Evolutionary conservation across 148 eudicot species (phyloP).

Genomic region (Linanthus parryae): DNA sequence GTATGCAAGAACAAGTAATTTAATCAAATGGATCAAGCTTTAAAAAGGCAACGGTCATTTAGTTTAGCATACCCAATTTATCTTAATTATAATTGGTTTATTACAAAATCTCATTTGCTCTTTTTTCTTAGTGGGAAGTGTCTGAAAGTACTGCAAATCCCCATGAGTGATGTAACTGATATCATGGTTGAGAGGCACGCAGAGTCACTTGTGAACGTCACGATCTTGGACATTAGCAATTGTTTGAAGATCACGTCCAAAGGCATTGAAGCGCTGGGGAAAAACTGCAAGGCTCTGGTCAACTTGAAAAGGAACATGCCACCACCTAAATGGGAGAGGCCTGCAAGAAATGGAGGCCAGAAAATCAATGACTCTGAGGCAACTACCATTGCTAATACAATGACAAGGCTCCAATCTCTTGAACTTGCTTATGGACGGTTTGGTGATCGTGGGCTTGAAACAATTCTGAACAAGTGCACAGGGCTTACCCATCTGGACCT

Average conservation of each 20-base stretch:
- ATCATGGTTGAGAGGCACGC: conserved; percentile 18
- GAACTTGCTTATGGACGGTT: conserved; percentile 15
- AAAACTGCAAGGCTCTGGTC: conserved; percentile 15
- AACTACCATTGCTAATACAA: conserved; percentile 14
- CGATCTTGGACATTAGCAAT: conserved; percentile 19
- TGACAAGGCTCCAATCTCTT: conserved; percentile 12
- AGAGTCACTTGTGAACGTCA: conserved; percentile 12
- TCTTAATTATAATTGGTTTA: no score
- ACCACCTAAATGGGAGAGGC: conserved; percentile 4
- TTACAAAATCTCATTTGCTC: neutral
- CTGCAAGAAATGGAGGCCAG: neutral
- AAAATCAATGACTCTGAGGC: conserved; percentile 14
- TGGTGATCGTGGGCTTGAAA: conserved; percentile 12
- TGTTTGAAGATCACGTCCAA: conserved; percentile 16
- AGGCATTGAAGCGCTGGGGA: conserved; percentile 21
- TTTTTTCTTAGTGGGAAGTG: conserved; percentile 10
- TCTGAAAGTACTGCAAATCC: conserved; percentile 23
- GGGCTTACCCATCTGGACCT: conserved; percentile 17
- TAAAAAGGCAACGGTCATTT: no score
- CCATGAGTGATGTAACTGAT: conserved; percentile 18
- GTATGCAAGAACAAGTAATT: no score
- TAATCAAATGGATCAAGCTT: no score
- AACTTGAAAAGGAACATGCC: conserved; percentile 26
- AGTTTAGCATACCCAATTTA: no score
- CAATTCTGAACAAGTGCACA: conserved; percentile 13